phyloP scores from a whole-genome alignment of 495 filamentous ascomycete genomes.

The Penicillium goetzii region DNA sequence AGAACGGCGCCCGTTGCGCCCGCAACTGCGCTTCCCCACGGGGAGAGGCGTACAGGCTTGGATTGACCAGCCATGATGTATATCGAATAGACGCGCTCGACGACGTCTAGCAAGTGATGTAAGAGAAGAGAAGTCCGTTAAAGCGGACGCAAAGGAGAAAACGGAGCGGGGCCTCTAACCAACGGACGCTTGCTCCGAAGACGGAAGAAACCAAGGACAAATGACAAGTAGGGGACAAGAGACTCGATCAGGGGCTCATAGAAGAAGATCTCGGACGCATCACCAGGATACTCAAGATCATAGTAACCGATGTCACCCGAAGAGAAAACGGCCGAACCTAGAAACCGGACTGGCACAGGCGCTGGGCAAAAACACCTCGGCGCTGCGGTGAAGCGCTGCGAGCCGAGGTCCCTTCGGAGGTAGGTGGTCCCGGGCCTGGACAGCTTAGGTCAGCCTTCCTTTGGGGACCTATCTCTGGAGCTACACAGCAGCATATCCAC shows the following conservation, averaged over 20 bases:
- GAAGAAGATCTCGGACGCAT: constrained; percentile 8
- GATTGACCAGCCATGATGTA: constrained; percentile 75
- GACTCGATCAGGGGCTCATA: constrained; percentile 8
- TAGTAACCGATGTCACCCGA: constrained; percentile 29
- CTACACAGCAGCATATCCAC: not conserved
- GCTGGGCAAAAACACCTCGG: constrained; percentile 38
- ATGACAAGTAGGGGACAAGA: constrained; percentile 1
- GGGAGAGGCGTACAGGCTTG: constrained; percentile 76
- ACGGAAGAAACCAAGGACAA: constrained; percentile 10
- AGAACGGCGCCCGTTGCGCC: constrained; percentile 92
- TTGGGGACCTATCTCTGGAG: not conserved
- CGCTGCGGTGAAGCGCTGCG: constrained; percentile 35
- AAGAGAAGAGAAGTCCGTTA: constrained; percentile 13
- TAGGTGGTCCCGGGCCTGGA: constrained; percentile 19
- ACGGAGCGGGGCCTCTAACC: constrained; percentile 27
- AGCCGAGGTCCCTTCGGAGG: constrained; percentile 43
- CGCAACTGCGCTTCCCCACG: constrained; percentile 92
- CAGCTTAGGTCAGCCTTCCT: constrained; percentile 12
- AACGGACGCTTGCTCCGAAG: constrained; percentile 19
- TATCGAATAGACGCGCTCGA: constrained; percentile 11
- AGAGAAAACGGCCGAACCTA: constrained; percentile 17
- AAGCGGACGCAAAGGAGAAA: constrained; percentile 30
- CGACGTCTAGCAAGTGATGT: constrained; percentile 6
- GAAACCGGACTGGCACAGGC: constrained; percentile 17
- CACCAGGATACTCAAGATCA: constrained; percentile 10